Conservation (phyloP, 805 yeast genomes). For the Cyberlindnera galapagoensis region DNA sequence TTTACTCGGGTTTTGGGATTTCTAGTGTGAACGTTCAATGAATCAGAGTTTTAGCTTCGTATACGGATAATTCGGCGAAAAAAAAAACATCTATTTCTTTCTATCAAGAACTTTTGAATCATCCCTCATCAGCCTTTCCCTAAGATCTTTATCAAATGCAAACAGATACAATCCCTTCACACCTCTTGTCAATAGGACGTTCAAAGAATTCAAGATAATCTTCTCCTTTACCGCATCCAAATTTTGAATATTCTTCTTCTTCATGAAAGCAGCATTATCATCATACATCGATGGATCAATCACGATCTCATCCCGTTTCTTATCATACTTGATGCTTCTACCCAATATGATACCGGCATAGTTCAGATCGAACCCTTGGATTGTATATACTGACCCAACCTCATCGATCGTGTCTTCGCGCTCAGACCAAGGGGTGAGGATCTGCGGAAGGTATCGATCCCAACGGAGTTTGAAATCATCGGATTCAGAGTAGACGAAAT, state of each 20-base stretch:
- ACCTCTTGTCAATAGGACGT: constrained; percentile 40
- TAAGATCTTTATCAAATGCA: constrained; percentile 34
- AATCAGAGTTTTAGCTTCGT: too few relatives aligned
- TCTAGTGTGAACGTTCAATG: too few relatives aligned
- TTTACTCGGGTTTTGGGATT: too few relatives aligned
- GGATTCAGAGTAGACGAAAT: constrained; percentile 38
- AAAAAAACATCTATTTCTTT: not conserved
- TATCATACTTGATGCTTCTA: constrained; percentile 35
- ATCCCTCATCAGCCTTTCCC: constrained; percentile 26
- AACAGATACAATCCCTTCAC: constrained; percentile 37
- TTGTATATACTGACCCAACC: constrained; percentile 42
- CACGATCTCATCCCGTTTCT: constrained; percentile 26
- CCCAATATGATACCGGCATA: constrained; percentile 42
- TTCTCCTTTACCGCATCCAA: constrained; percentile 31
- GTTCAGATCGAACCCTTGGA: constrained; percentile 42
- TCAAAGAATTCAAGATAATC: constrained; percentile 38
- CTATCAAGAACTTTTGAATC: constrained; percentile 9
- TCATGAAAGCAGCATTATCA: constrained; percentile 40
- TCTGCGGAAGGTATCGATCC: constrained; percentile 39
- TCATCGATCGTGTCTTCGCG: constrained; percentile 38
- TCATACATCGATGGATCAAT: constrained; percentile 34
- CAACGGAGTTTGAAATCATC: constrained; percentile 35
- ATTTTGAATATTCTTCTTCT: constrained; percentile 31
- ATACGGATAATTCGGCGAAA: not conserved
- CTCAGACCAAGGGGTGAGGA: constrained; percentile 39